Percentiles rank a stretch among this genome's conserved stretches.
Evolutionary conservation across 2,329 filamentous ascomycete species (phyloP).

Genomic region (Fusarium neocosmosporiellum): DNA sequence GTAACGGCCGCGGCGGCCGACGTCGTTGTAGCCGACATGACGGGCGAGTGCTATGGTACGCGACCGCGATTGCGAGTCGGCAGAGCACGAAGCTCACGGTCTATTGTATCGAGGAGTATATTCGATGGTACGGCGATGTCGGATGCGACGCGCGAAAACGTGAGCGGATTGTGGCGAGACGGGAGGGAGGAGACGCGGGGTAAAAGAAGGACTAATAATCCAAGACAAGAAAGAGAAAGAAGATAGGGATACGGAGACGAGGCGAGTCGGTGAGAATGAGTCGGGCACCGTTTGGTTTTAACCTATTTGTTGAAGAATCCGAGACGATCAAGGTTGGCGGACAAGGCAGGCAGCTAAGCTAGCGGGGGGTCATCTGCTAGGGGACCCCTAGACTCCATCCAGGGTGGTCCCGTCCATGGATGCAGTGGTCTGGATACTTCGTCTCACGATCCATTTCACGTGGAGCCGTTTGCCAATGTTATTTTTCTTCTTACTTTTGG

Average conservation of each 20-base stretch:
- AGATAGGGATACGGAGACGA: background rate
- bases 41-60: constrained; percentile 1
- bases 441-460: background rate
- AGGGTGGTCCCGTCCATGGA: too few relatives aligned
- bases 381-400: background rate
- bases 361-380: constrained; percentile 5
- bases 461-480: constrained; percentile 4
- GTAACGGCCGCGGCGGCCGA: constrained; percentile 45
- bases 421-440: background rate
- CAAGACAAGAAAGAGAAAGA: background rate
- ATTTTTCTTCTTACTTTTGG: background rate
- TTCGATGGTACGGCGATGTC: background rate
- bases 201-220: background rate
- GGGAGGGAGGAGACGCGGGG: background rate
- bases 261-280: constrained; percentile 5
- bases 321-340: background rate
- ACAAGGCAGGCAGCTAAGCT: background rate
- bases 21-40: constrained; percentile 40
- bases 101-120: background rate
- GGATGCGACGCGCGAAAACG: background rate
- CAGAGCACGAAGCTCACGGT: background rate
- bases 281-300: background rate
- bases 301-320: constrained; percentile 1
- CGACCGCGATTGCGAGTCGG: background rate
- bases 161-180: background rate